Base-by-base conservation (phyloP, 805 yeast genomes). In the Metschnikowia orientalis region DNA sequence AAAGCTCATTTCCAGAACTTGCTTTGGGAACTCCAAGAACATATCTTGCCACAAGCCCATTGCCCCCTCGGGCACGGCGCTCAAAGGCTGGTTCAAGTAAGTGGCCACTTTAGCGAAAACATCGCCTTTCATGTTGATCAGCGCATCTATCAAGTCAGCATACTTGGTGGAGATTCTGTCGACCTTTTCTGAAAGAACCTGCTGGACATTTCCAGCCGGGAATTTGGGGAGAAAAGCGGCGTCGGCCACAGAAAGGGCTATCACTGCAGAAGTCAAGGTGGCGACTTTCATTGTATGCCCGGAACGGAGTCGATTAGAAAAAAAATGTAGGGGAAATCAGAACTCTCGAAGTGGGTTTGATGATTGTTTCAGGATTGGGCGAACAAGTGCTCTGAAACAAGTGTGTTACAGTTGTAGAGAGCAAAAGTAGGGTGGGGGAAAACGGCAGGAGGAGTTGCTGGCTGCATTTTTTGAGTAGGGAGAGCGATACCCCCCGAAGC, bases 11-110 rank as follows among this genome's bases (percentile, higher is more conserved):
- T 65, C 59, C 14, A 65, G 47, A 12, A 77, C 56, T 16, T 76
- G 64, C n/a, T 68, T 61, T 15, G 89, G 89, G 59, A 72, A 81
- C 31, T 63, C 57, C 48, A 67, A 36, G 23, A 80, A 61, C 77
- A 81, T 73, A 24, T 81, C 87, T 17, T 71, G 50, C 89, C 89
- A 81, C 19, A 72, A 50, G 16, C 53, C 40, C 50, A 73, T 69
- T 30, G 79, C 56, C 8, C 71, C 77, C 4, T 59, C 51, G 11
- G 81, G 63, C 27, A 79, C 46, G 10, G 63, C 44, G 18, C 70
- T 75, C 18, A 70, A 35, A 3, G 80, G 74, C 41, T 75, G 67
- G 34, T 73, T 69, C 47, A 77, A 54, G 18, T 71, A 69, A 24
- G 63, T 61, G 12, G 79, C 63, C 32, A 79, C 79, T 35, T 73